Base-by-base conservation (phyloP, 2,329 filamentous ascomycete species). In the Lachnellula suecica region DNA sequence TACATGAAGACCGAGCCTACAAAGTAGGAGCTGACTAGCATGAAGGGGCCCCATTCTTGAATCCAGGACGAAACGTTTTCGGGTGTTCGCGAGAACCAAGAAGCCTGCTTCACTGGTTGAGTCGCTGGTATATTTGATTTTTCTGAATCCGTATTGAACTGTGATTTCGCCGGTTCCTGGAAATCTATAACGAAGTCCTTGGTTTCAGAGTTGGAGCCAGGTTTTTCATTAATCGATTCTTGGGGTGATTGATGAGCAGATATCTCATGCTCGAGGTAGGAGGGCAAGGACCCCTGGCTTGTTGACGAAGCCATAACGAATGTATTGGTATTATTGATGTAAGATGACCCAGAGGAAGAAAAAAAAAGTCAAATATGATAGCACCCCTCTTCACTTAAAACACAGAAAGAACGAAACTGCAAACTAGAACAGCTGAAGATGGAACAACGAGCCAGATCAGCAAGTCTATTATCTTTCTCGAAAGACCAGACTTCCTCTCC, bases 21-120 rank as follows among this genome's bases (percentile, higher is more conserved):
- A 41, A 71, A 74, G 58, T 74, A 74, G 2, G 70, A 71, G 24
- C 62, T 54, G 15, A 73, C 69, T 4, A 74, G 65, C 41, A 67
- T 52, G 46, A 73, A 73, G 4, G 71, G 72, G 1, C 70, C 72
- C 71, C 72, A 74, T 22, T 73, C 70, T 44, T 65, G 64, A 49
- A 71, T 25, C 20, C 51, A 40, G 31, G 7, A 13, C 27, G 27
- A 31, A n/a, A 9, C 34, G 34, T 6, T 47, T 44, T 19, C 51
- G 54, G 20, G 41, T 24, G n/a, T 34, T 31, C 9, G 40, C 38
- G 19, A 53, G 1, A 20, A 19, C 37, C 47, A 31, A 49, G 11
- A n/a, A 15, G 25, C 43, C 20, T 4, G 47, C 44, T 24, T 24
- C 38, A 17, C 22, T 9, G 10, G 25, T 4, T 40, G 20, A 44